These are phyloP conservation scores for Eremochloa ophiuroides DNA, from an alignment of 176 grass and related monocot genomes.

Conservation along the genomic window DNA sequence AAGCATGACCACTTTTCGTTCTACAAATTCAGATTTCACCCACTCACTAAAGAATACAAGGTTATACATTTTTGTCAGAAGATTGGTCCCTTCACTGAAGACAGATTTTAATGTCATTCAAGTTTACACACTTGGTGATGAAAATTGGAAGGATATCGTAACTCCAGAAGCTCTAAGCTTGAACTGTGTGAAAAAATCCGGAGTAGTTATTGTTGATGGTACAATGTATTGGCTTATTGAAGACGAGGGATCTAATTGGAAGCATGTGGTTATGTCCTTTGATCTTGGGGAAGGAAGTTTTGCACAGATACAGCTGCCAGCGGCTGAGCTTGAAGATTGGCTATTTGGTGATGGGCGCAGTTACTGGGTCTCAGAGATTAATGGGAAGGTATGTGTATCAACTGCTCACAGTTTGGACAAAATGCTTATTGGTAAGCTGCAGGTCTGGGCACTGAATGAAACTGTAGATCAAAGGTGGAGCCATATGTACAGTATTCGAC, in stretches of 20 bases:
- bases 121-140: slow-evolving; percentile 37
- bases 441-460: slow-evolving; percentile 16
- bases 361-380: slow-evolving; percentile 4
- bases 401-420: background rate
- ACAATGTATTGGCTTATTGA: slow-evolving; percentile 27
- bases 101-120: background rate
- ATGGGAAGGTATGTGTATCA: slow-evolving; percentile 11
- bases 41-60: slow-evolving; percentile 25
- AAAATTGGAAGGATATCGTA: background rate
- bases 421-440: background rate
- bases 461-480: background rate
- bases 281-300: slow-evolving; percentile 9
- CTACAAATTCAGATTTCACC: slow-evolving; percentile 25
- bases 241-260: background rate
- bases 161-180: background rate
- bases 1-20: background rate
- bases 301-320: background rate
- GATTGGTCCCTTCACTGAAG: background rate
- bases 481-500: background rate
- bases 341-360: background rate
- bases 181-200: background rate
- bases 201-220: slow-evolving; percentile 4
- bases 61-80: background rate
- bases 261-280: slow-evolving; percentile 5
- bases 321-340: background rate